phyloP scores from a whole-genome alignment of 495 filamentous ascomycete genomes.

The Annulohypoxylon maeteangense region DNA sequence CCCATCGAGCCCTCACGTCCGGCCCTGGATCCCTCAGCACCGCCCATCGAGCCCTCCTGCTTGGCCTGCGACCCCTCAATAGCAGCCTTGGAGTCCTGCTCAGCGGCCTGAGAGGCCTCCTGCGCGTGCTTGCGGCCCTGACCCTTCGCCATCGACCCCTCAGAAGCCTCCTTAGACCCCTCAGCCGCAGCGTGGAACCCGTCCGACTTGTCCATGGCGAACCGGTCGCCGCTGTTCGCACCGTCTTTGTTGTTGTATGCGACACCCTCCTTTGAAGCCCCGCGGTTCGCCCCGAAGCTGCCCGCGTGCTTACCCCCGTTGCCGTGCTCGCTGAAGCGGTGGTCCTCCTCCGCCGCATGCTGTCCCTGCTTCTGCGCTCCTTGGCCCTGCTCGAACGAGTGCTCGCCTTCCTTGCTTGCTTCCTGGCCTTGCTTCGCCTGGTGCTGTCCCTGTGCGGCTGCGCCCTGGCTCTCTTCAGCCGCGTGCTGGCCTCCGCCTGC shows the following conservation, averaged over 20 bases:
- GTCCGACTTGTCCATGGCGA: constrained; percentile 18
- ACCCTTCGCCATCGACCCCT: constrained; percentile 1
- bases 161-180: neutral
- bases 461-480: constrained; percentile 4
- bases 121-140: constrained; percentile 6
- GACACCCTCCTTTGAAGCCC: constrained; percentile 31
- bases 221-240: constrained; percentile 18
- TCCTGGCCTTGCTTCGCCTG: neutral
- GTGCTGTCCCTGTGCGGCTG: neutral
- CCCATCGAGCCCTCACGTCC: neutral
- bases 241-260: constrained; percentile 37
- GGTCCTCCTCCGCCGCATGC: constrained; percentile 8
- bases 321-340: constrained; percentile 16
- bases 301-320: constrained; percentile 8
- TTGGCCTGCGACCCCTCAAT: constrained; percentile 9
- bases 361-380: constrained; percentile 2
- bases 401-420: neutral
- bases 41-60: constrained; percentile 8
- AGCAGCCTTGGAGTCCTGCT: neutral
- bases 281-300: constrained; percentile 32
- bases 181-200: constrained; percentile 15
- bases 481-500: constrained; percentile 1
- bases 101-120: neutral
- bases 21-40: constrained; percentile 1
- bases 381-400: neutral